phyloP scores from a whole-genome alignment of 1,139 yeast species.

The Insectozyma bohioensis region DNA sequence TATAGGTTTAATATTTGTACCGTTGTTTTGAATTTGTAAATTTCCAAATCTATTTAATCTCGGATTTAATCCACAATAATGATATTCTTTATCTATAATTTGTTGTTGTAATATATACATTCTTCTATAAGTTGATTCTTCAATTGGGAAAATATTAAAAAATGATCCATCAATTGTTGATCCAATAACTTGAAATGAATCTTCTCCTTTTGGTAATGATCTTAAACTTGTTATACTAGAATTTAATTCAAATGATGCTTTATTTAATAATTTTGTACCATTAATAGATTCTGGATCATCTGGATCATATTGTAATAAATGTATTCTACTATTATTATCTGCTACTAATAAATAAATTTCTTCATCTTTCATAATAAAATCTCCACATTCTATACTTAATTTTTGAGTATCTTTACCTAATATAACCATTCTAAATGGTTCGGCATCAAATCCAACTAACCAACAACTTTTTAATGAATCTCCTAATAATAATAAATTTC shows the following conservation, averaged over 20 bases:
- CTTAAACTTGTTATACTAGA: conserved; percentile 59
- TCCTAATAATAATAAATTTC: conserved; percentile 74
- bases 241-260: conserved; percentile 71
- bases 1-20: conserved; percentile 50
- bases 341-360: conserved; percentile 67
- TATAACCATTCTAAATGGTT: conserved; percentile 83
- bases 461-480: conserved; percentile 81
- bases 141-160: conserved; percentile 70
- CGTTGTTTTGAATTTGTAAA: conserved; percentile 32
- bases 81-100: conserved; percentile 71
- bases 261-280: conserved; percentile 73
- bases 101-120: conserved; percentile 88
- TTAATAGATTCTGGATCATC: conserved; percentile 82
- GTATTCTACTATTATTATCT: conserved; percentile 70
- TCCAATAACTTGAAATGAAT: conserved; percentile 60
- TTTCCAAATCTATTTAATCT: conserved; percentile 53
- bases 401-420: conserved; percentile 73
- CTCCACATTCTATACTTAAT: conserved; percentile 65
- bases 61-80: conserved; percentile 81
- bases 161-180: conserved; percentile 80
- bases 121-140: conserved; percentile 74
- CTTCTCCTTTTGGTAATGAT: conserved; percentile 50
- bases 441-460: conserved; percentile 90
- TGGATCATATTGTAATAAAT: conserved; percentile 84
- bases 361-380: conserved; percentile 70